Evolutionary conservation across 805 yeast genomes (phyloP).

Genomic region (Starmerella asiatica): DNA sequence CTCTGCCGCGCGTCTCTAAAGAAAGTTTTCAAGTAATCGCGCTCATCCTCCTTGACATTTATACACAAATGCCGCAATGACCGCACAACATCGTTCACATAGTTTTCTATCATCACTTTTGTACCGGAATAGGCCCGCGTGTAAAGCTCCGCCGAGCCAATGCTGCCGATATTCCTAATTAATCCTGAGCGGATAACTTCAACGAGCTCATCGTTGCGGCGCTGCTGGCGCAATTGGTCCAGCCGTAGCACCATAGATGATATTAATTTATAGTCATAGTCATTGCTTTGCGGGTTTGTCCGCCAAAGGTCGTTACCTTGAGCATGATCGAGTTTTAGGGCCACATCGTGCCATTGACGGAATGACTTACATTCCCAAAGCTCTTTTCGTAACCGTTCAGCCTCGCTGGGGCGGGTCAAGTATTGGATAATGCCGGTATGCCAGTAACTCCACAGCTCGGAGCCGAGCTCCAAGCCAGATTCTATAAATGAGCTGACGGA

Average conservation of each 20-base stretch:
- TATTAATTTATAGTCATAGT: conserved; percentile 74
- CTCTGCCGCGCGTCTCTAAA: conserved; percentile 79
- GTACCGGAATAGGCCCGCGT: conserved; percentile 80
- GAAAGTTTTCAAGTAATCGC: conserved; percentile 27
- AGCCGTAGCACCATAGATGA: conserved; percentile 56
- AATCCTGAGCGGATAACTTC: conserved; percentile 71
- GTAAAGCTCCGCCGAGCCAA: conserved; percentile 64
- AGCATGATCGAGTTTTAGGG: conserved; percentile 33
- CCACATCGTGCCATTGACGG: conserved; percentile 50
- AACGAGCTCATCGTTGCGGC: conserved; percentile 39
- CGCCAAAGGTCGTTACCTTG: conserved; percentile 39
- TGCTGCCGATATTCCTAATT: conserved; percentile 82
- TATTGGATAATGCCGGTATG: conserved; percentile 14
- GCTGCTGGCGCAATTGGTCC: conserved; percentile 39
- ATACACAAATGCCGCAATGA: conserved; percentile 47
- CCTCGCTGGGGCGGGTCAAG: conserved; percentile 18
- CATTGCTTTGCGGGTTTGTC: conserved; percentile 64
- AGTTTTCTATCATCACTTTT: conserved; percentile 74
- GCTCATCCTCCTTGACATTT: conserved; percentile 26
- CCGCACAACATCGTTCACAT: conserved; percentile 58
- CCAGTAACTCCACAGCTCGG: conserved; percentile 23
- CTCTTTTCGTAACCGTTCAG: conserved; percentile 18
- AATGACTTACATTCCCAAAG: conserved; percentile 38
- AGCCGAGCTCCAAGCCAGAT: conserved; percentile 12
- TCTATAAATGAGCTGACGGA: background rate